Evolutionary conservation across 78 protist species (phyloP).

Genomic region (Dictyostelium citrinum): DNA sequence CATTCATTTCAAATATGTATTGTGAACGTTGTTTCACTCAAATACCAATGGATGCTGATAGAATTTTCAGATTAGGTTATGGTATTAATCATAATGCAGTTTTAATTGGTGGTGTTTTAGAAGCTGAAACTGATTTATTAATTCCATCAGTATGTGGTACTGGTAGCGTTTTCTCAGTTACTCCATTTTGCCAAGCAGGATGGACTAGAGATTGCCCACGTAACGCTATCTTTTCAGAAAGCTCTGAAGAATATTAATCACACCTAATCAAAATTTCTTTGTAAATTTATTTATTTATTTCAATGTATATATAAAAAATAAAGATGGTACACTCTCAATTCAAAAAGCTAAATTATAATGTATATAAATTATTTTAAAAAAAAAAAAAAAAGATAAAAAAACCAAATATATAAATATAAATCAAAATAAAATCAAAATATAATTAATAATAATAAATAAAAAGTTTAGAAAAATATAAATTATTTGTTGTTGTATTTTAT

Average conservation of each 20-base stretch:
- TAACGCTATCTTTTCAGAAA: background rate
- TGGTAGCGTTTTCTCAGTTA: background rate
- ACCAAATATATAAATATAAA: too few species aligned
- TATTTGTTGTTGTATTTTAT: too few species aligned
- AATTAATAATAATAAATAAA: too few species aligned
- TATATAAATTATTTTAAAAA: too few species aligned
- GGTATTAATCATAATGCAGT: slow-evolving; percentile 1
- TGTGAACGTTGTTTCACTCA: slow-evolving; percentile 38
- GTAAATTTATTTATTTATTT: background rate
- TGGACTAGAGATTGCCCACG: background rate
- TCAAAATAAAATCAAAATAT: too few species aligned
- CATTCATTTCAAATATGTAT: slow-evolving; percentile 25
- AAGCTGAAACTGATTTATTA: background rate
- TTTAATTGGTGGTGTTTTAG: slow-evolving; percentile 37
- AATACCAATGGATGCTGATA: slow-evolving; percentile 30
- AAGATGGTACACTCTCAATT: background rate
- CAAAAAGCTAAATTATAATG: too few species aligned
- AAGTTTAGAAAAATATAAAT: too few species aligned
- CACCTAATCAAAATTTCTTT: background rate
- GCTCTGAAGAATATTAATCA: background rate
- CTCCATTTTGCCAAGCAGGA: background rate
- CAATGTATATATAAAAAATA: background rate
- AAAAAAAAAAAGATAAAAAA: too few species aligned
- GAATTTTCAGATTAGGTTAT: slow-evolving; percentile 4
- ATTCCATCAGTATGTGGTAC: background rate